phyloP scores from a whole-genome alignment of 495 filamentous ascomycete genomes.

The Penicillium pulvis region DNA sequence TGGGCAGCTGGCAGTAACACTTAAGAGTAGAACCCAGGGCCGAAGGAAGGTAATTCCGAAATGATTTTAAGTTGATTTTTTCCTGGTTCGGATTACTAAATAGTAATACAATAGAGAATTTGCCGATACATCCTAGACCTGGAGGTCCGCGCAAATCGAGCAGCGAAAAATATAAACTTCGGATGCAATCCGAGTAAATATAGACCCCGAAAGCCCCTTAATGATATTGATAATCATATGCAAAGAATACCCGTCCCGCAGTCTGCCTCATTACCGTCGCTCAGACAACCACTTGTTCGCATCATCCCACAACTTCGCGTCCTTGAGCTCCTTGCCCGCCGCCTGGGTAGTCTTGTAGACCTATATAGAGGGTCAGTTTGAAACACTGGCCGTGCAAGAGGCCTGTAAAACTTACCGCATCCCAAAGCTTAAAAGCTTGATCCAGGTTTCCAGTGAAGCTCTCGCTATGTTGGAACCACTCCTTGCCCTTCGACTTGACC shows the following conservation, averaged over 20 bases:
- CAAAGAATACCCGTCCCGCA: constrained; percentile 12
- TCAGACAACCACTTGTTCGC: constrained; percentile 65
- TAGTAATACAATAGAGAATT: constrained; percentile 34
- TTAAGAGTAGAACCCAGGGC: too few relatives aligned
- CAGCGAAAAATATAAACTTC: constrained; percentile 6
- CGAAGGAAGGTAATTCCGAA: neutral
- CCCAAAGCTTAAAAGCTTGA: constrained; percentile 79
- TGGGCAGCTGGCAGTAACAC: too few relatives aligned
- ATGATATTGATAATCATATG: constrained; percentile 17
- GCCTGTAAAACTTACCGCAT: constrained; percentile 60
- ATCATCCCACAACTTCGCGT: constrained; percentile 63
- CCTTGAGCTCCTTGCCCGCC: constrained; percentile 63
- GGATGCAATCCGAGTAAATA: constrained; percentile 14
- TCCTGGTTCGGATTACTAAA: constrained; percentile 22
- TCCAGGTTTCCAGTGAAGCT: constrained; percentile 77
- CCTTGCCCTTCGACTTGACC: constrained; percentile 64
- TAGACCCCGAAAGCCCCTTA: constrained; percentile 18
- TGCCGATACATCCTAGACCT: constrained; percentile 6
- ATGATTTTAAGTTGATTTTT: constrained; percentile 5
- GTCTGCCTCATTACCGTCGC: constrained; percentile 40
- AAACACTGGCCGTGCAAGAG: neutral
- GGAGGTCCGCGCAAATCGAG: constrained; percentile 12
- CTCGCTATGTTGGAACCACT: constrained; percentile 74
- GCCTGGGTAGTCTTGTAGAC: constrained; percentile 67
- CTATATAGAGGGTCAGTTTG: constrained; percentile 34